These are phyloP conservation scores for Triadica sebifera DNA, from an alignment of 345 rosid species.

Conservation along the genomic window DNA sequence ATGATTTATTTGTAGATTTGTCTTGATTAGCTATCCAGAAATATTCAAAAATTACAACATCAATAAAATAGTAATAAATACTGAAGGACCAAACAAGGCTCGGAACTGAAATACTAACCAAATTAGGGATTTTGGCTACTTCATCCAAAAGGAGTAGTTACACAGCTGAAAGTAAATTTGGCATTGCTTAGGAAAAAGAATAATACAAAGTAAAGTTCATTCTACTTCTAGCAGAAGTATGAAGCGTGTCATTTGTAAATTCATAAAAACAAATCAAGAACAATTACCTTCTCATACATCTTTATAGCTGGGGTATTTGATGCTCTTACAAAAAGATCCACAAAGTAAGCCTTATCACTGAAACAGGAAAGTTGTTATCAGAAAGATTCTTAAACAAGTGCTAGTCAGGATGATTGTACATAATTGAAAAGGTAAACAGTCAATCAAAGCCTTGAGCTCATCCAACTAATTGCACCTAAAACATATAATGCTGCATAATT, in stretches of 20 bases:
- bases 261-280: background rate
- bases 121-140: background rate
- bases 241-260: background rate
- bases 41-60: background rate
- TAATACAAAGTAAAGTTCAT: background rate
- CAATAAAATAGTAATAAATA: background rate
- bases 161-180: background rate
- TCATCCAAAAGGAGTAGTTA: background rate
- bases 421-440: background rate
- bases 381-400: constrained; percentile 7
- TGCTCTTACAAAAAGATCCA: constrained; percentile 95
- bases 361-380: constrained; percentile 16
- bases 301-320: constrained; percentile 91
- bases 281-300: constrained; percentile 91
- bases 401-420: background rate
- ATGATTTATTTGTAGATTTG: background rate
- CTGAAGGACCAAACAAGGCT: background rate
- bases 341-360: constrained; percentile 93
- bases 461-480: background rate
- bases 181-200: background rate
- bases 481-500: background rate
- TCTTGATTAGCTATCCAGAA: no score
- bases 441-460: background rate
- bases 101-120: background rate
- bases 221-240: no score